Evolutionary conservation across 2,329 filamentous ascomycete species (phyloP), one percentile per base, ranked within the genome.

Genomic region (Aspergillus tamarii): DNA sequence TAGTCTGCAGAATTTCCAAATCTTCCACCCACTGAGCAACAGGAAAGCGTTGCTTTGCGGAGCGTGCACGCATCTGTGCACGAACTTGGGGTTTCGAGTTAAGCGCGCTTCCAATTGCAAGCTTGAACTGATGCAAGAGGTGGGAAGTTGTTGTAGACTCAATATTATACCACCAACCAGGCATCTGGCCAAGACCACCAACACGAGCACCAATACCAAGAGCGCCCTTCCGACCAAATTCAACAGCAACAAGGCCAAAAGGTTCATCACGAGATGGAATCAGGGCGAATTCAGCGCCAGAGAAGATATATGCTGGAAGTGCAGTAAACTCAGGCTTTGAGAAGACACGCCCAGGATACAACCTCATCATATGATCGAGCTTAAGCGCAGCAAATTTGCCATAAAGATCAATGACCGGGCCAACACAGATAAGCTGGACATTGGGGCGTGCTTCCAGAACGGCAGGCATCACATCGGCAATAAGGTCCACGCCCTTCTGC

Each of bases 121-220:
- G 81, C 73, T 86, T 88, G 80, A 90, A 90, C 72, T 90, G 88
- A 53, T 86, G 84, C 60, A 90, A 80, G 50, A 89, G 77, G 77
- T 90, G 88, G 50, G 83, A 83, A 0, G 87, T 88, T 1, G 86
- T 86, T 7, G 84, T 87, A 0, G 87, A 89, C 73, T 90, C 88
- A 61, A 90, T 85, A 0, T 88, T 89, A 73, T 86, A 90, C 88
- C 88, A 90, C 85, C 88, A 90, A 28, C 88, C 88, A 23, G 88
- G 88, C 88, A 90, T 90, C 71, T 89, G 86, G n/a, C 88, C 87
- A 26, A 90, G 81, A 60, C 88, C 88, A 67, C 88, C 88, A 43
- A 90, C 88, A 60, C 87, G 82, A 43, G 88, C 86, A 53, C 88
- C 88, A 61, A 90, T 87, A 68, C 88, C 88, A 50, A 90, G 81